Evolutionary conservation across 441 rosid genomes (phyloP).

Genomic region (Eruca vesicaria): DNA sequence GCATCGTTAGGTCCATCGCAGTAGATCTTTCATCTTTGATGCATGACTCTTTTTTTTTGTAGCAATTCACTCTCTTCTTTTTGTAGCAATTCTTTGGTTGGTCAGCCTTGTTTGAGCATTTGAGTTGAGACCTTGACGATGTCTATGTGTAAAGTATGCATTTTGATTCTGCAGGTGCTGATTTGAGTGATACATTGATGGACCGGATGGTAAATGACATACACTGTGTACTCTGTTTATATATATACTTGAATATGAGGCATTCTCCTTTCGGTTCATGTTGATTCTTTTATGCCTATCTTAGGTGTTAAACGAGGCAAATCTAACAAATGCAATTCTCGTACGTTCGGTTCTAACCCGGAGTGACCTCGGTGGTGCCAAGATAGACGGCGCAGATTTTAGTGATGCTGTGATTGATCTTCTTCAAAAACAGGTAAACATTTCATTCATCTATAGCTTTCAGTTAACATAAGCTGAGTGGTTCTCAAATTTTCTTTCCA

Average conservation of each 20-base stretch:
- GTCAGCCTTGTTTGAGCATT: background rate
- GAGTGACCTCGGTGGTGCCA: slow-evolving; percentile 93
- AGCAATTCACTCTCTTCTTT: background rate
- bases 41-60: background rate
- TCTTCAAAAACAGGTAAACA: slow-evolving; percentile 77
- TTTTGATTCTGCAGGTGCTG: slow-evolving; percentile 61
- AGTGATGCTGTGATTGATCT: slow-evolving; percentile 94
- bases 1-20: background rate
- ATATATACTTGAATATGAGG: background rate
- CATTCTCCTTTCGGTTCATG: background rate
- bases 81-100: background rate
- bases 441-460: background rate
- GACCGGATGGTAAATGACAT: slow-evolving; percentile 77
- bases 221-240: background rate
- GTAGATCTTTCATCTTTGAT: background rate
- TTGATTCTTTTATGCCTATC: background rate
- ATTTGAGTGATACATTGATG: slow-evolving; percentile 94
- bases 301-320: slow-evolving; percentile 91
- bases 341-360: slow-evolving; percentile 83
- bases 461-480: background rate
- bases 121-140: background rate
- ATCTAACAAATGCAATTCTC: slow-evolving; percentile 79
- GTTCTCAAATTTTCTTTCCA: background rate
- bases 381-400: slow-evolving; percentile 89
- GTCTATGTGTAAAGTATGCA: background rate